Conservation (phyloP, 257 asterid genomes). For the Solanum bulbocastanum region DNA sequence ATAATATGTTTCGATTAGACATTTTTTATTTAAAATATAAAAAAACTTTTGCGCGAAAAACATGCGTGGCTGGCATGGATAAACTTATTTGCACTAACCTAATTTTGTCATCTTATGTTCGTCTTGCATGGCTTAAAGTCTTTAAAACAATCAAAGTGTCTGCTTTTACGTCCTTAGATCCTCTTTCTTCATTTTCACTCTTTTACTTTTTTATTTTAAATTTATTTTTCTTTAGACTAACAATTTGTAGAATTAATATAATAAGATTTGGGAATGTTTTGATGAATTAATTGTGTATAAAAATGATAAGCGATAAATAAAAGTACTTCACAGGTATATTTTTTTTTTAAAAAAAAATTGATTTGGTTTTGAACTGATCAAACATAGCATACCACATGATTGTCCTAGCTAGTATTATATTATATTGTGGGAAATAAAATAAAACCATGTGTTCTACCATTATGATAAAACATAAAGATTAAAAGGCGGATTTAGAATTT, state of each 20-base stretch:
- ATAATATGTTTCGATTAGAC: not conserved
- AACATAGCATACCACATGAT: not conserved
- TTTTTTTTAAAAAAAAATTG: not conserved
- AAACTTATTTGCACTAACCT: constrained; percentile 22
- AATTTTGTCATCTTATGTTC: constrained; percentile 27
- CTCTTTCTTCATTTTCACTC: not conserved
- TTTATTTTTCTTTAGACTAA: not conserved
- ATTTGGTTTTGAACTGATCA: not conserved
- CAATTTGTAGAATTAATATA: not conserved
- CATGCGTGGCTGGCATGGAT: not conserved
- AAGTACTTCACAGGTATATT: not conserved
- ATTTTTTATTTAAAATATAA: not conserved
- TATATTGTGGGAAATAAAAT: not conserved
- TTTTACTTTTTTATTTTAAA: not conserved
- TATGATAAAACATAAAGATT: not conserved
- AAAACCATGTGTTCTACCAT: not conserved
- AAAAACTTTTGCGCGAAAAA: not conserved
- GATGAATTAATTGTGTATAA: not conserved
- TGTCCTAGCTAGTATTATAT: not conserved
- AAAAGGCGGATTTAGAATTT: not conserved
- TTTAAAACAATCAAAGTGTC: constrained; percentile 13
- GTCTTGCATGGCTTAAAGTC: constrained; percentile 16
- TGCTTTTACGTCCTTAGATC: not conserved
- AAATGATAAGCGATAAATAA: not conserved
- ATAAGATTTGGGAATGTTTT: not conserved